phyloP scores from a whole-genome alignment of 805 yeast species.

The Scheffersomyces amazonensis region DNA sequence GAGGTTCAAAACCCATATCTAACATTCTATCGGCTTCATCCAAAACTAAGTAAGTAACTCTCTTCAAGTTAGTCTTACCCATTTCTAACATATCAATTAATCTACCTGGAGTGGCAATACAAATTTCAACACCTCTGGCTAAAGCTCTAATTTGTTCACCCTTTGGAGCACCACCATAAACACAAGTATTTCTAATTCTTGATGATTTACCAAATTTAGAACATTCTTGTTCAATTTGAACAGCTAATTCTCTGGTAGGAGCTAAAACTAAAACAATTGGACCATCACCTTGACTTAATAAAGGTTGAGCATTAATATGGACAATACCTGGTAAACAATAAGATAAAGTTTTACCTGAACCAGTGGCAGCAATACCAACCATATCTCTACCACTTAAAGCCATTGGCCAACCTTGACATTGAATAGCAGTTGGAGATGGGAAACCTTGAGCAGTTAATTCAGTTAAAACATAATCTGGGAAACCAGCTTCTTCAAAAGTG shows the following conservation, averaged over 20 bases:
- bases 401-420: constrained; percentile 99
- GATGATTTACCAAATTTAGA: constrained; percentile 90
- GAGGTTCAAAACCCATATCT: constrained; percentile 99
- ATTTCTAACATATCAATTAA: constrained; percentile 95
- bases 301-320: constrained; percentile 97
- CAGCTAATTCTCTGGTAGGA: constrained; percentile 98
- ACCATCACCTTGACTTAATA: constrained; percentile 91
- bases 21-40: constrained; percentile 99
- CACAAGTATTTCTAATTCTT: constrained; percentile 93
- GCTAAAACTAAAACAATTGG: constrained; percentile 94
- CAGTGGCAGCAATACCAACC: constrained; percentile 99
- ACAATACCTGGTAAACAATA: constrained; percentile 97
- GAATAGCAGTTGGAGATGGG: constrained; percentile 92
- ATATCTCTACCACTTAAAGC: constrained; percentile 97
- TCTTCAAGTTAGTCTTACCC: constrained; percentile 89
- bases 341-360: constrained; percentile 97
- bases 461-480: constrained; percentile 87
- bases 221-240: constrained; percentile 95
- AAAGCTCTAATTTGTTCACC: constrained; percentile 97
- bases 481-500: constrained; percentile 93
- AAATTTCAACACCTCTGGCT: constrained; percentile 91
- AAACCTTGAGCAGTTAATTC: constrained; percentile 93
- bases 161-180: constrained; percentile 99
- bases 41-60: constrained; percentile 94
- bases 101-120: constrained; percentile 99